Conservation (phyloP, 768 basidiomycete genomes). For the Termitomyces sp. region DNA sequence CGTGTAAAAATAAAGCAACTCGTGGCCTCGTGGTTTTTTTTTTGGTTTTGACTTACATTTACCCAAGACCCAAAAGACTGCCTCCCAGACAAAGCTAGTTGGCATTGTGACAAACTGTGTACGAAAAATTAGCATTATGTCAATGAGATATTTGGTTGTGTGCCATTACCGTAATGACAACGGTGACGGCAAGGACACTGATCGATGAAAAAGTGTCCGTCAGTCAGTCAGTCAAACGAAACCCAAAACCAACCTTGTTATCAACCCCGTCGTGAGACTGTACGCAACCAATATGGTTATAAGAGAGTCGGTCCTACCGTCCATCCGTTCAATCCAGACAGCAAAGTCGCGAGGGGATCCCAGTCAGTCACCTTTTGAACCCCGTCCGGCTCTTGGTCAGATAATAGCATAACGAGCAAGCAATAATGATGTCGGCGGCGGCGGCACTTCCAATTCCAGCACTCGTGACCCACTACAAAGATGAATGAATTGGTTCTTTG, state of each 20-base stretch:
- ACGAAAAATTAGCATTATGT: not conserved
- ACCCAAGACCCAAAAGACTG: conserved; percentile 50
- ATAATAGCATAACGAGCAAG: conserved; percentile 45
- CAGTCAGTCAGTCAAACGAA: no score
- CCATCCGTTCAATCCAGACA: not conserved
- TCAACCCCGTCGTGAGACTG: conserved; percentile 43
- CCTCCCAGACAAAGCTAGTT: conserved; percentile 45
- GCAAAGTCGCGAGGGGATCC: not conserved
- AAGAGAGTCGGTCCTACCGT: conserved; percentile 40
- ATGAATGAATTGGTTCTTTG: no score
- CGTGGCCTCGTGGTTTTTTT: no score
- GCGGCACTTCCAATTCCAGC: conserved; percentile 46
- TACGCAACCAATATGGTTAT: conserved; percentile 44
- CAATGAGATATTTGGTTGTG: not conserved
- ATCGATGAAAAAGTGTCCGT: not conserved
- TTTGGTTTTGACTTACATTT: no score
- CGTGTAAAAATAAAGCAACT: no score
- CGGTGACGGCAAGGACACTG: conserved; percentile 40
- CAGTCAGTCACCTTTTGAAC: conserved; percentile 30
- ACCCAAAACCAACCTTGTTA: conserved; percentile 40
- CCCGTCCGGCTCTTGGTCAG: conserved; percentile 49
- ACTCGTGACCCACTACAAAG: conserved; percentile 46
- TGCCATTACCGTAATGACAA: conserved; percentile 38
- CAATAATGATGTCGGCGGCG: conserved; percentile 50
- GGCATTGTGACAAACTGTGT: conserved; percentile 45